Base-by-base conservation (phyloP, 495 filamentous ascomycete species). In the Rhypophila decipiens region DNA sequence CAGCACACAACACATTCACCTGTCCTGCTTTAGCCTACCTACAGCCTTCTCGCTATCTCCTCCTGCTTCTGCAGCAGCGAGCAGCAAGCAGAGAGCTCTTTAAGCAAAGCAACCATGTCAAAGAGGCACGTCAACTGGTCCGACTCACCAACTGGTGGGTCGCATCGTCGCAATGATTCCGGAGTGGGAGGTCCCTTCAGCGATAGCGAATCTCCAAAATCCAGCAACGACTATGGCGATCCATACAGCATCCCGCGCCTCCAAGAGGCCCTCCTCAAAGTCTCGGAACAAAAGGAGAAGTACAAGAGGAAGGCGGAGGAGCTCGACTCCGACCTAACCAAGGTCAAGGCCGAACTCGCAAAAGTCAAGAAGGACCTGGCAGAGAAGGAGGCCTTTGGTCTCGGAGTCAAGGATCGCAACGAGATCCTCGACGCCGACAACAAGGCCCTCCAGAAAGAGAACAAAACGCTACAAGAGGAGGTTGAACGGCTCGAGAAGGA, bases 381-480 rank as follows among this genome's bases (percentile, higher is more conserved):
- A 31, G 27, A 31, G 27, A 31, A 31, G 27, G 77, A 85, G 54
- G 78, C 47, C 85, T n/a, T 88, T 90, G 63, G 87, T 86, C n/a
- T 69, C 90, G 56, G 78, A 85, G 61, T 90, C 5, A 65, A 91
- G 29, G 90, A 96, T 61, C 88, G 89, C 1, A 86, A 95, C 43
- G 87, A 95, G 57, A 13, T 52, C 20, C 42, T 61, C 22, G 45
- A 48, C 1, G 44, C 53, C n/a, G 52, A 55, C 29, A 61, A 58
- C 18, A 81, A 88, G 47, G 88, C 91, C 84, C 70, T 78, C 17
- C 88, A 93, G 58, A 83, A 77, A 24, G 86, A 95, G 63, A 86
- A 90, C 15, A 95, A 93, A 71, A 84, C 85, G 49, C 75, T 91
- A 13, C 75, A 86, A 21, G 80, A 88, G 50, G 90, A 94, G 78